phyloP scores from a whole-genome alignment of 495 filamentous ascomycete species.

The Aspergillus nidulans region DNA sequence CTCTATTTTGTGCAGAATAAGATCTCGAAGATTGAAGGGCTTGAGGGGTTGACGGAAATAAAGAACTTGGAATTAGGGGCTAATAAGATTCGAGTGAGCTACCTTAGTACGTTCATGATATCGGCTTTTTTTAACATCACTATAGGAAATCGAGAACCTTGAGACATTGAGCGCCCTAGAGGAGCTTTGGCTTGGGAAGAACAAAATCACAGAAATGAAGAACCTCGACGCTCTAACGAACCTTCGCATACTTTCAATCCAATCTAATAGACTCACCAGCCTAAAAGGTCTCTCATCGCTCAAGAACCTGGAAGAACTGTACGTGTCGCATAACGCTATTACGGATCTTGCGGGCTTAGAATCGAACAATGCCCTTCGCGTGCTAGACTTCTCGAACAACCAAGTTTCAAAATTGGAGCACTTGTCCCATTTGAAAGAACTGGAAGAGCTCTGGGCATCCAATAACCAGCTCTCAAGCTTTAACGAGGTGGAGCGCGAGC shows the following conservation, averaged over 20 bases:
- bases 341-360: conserved; percentile 73
- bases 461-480: conserved; percentile 78
- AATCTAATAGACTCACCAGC: conserved; percentile 88
- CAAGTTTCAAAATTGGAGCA: conserved; percentile 69
- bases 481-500: conserved; percentile 74
- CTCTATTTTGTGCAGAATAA: conserved; percentile 95
- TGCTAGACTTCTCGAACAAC: conserved; percentile 91
- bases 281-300: conserved; percentile 70
- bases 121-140: not conserved
- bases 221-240: conserved; percentile 66
- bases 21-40: conserved; percentile 77
- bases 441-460: conserved; percentile 95
- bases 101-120: too few relatives aligned
- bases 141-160: conserved; percentile 81
- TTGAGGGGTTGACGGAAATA: conserved; percentile 69
- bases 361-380: conserved; percentile 61
- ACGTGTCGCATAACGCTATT: conserved; percentile 96
- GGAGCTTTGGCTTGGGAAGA: conserved; percentile 95
- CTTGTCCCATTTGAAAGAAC: conserved; percentile 58
- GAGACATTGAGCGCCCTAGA: conserved; percentile 70
- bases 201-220: conserved; percentile 88
- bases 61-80: conserved; percentile 85
- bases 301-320: conserved; percentile 85
- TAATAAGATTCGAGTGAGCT: conserved; percentile 72
- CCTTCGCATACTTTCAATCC: conserved; percentile 88